Base-by-base conservation (phyloP, 345 rosid species). In the Corchorus olitorius region DNA sequence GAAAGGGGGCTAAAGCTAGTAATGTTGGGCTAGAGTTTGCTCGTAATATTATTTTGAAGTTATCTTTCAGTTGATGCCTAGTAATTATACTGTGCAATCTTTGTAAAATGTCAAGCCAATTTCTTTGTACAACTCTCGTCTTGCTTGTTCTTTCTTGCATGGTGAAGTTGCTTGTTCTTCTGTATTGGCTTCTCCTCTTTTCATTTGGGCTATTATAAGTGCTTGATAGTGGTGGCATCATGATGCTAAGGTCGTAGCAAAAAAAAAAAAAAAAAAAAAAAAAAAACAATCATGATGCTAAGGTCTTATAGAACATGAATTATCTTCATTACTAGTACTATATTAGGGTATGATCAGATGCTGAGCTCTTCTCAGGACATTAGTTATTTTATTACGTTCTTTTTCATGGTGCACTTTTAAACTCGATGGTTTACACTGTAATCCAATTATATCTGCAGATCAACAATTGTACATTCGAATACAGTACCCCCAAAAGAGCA, bases 401-500 rank as follows among this genome's bases (percentile, higher is more conserved):
- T 3, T 39, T 39, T 4, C 5, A 6, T 39, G 41, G 43, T 4
- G 43, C 43, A 39, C 27, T 39, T 17, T 35, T 70, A 53, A 37
- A 35, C 43, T 68, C n/a, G 74, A 70, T 17, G 62, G 74, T 35
- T 53, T 16, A 5, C 58, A 17, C 49, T 35, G 49, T 16, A 70
- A 70, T 35, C 34, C 48, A 5, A 37, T 70, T 48, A 35, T 45
- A 53, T 62, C 76, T 86, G 77, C 91, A 93, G 99, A 82, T 93
- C 99, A 77, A 91, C 98, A n/a, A 78, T 91, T 72, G 85, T 95
- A 63, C 95, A 89, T 79, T 87, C 99, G 55, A 89, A 81, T 45
- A 37, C 85, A 15, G 49, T 82, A 48, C 84, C 83, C 41, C 77
- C 85, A 35, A 88, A 83, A 72, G 91, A 86, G 75, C 92, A 77